Conservation (phyloP, 169 alveolate species). For the Plasmodium billcollinsi region DNA sequence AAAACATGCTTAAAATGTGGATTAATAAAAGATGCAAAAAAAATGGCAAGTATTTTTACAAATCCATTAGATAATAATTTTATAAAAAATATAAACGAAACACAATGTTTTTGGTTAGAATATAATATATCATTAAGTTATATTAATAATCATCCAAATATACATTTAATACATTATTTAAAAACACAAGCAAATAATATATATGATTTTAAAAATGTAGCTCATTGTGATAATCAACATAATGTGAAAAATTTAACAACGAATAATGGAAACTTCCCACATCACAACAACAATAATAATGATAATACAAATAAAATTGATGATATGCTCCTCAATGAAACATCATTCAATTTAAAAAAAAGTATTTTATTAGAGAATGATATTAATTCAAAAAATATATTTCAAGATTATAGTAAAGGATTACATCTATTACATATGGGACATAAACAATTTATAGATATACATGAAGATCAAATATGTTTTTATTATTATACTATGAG, state of each 20-base stretch:
- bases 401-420: conserved; percentile 53
- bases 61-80: conserved; percentile 70
- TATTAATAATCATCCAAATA: conserved; percentile 37
- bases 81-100: conserved; percentile 61
- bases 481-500: conserved; percentile 60
- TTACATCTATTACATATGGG: conserved; percentile 40
- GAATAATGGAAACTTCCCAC: neutral
- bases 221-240: neutral
- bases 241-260: neutral
- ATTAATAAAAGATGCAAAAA: conserved; percentile 49
- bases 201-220: conserved; percentile 13
- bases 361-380: conserved; percentile 48
- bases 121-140: conserved; percentile 25
- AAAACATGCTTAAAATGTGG: conserved; percentile 67
- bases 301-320: neutral
- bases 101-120: conserved; percentile 74
- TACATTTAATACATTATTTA: conserved; percentile 25
- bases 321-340: neutral
- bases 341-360: conserved; percentile 11
- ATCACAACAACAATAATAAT: neutral
- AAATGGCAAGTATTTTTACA: conserved; percentile 54
- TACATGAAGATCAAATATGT: conserved; percentile 68
- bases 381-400: conserved; percentile 18
- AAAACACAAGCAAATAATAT: neutral
- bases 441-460: conserved; percentile 67